Percentiles rank a stretch among this genome's conserved stretches.
Conservation (phyloP, 805 yeast genomes). For the Kodamaea neixiangensis region DNA sequence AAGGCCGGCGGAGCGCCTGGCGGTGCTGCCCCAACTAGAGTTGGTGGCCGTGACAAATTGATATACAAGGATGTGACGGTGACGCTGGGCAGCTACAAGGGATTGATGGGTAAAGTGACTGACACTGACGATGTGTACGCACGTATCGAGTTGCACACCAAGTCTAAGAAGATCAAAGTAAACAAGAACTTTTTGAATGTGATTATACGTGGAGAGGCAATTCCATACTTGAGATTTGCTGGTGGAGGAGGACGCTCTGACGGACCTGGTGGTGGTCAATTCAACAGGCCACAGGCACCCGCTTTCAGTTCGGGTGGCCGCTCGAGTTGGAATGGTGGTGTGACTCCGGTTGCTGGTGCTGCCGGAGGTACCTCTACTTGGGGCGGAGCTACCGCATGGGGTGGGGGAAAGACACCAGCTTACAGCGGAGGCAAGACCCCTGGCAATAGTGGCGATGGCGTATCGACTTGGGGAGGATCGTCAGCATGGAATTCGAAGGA, state of each 20-base stretch:
- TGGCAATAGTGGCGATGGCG: slow-evolving; percentile 25
- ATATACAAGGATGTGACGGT: slow-evolving; percentile 84
- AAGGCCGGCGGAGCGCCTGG: slow-evolving; percentile 35
- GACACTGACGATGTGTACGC: slow-evolving; percentile 93
- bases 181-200: slow-evolving; percentile 78
- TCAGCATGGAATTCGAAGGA: slow-evolving; percentile 17
- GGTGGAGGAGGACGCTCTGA: slow-evolving; percentile 44
- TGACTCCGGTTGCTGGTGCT: slow-evolving; percentile 20
- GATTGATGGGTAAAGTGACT: slow-evolving; percentile 87
- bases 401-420: slow-evolving; percentile 23
- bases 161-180: slow-evolving; percentile 83
- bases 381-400: slow-evolving; percentile 37
- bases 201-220: slow-evolving; percentile 63
- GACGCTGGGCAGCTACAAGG: slow-evolving; percentile 91
- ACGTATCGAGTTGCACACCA: slow-evolving; percentile 90
- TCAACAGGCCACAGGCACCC: slow-evolving; percentile 26
- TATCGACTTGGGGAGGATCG: slow-evolving; percentile 45
- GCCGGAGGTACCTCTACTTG: slow-evolving; percentile 49
- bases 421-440: slow-evolving; percentile 24
- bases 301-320: slow-evolving; percentile 47
- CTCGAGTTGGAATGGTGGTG: slow-evolving; percentile 54
- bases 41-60: slow-evolving; percentile 78
- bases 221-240: slow-evolving; percentile 78
- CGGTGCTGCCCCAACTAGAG: slow-evolving; percentile 48
- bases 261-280: slow-evolving; percentile 11